Conservation (phyloP, 129 eudicot genomes). For the Ambrosia trifida region DNA sequence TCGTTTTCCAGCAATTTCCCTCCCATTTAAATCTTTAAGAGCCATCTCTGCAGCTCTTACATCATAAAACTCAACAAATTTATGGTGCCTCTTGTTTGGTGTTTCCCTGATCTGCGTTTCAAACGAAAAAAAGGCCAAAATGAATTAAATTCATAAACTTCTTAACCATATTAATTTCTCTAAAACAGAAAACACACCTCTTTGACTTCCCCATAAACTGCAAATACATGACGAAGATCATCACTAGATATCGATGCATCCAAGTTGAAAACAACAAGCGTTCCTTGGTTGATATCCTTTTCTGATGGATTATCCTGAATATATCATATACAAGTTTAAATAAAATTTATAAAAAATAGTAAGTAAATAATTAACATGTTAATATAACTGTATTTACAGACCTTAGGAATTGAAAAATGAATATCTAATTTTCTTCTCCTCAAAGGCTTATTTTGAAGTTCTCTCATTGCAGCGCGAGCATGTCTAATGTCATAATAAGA, state of each 20-base stretch:
- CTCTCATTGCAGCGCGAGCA: constrained; percentile 91
- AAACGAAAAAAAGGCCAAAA: constrained; percentile 4
- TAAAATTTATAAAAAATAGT: background rate
- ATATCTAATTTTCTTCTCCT: constrained; percentile 90
- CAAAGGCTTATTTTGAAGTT: constrained; percentile 78
- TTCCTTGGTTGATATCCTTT: constrained; percentile 95
- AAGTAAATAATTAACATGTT: background rate
- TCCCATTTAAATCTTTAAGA: constrained; percentile 80
- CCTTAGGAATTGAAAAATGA: constrained; percentile 98
- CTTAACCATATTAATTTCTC: background rate
- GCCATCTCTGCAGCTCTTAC: constrained; percentile 95
- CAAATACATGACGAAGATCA: constrained; percentile 81
- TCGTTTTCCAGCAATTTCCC: constrained; percentile 96
- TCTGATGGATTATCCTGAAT: constrained; percentile 93
- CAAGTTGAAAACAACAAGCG: constrained; percentile 91
- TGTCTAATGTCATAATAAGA: constrained; percentile 91
- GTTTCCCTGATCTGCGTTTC: constrained; percentile 83
- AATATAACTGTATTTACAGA: constrained; percentile 21
- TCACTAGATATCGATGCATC: constrained; percentile 91
- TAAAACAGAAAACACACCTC: constrained; percentile 49
- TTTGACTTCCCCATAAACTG: constrained; percentile 92
- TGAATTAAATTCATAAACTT: constrained; percentile 4
- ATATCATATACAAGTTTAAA: constrained; percentile 3
- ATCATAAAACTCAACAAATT: constrained; percentile 87
- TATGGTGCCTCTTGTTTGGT: constrained; percentile 91